phyloP scores from a whole-genome alignment of 169 alveolate genomes.

The Plasmodium adleri region DNA sequence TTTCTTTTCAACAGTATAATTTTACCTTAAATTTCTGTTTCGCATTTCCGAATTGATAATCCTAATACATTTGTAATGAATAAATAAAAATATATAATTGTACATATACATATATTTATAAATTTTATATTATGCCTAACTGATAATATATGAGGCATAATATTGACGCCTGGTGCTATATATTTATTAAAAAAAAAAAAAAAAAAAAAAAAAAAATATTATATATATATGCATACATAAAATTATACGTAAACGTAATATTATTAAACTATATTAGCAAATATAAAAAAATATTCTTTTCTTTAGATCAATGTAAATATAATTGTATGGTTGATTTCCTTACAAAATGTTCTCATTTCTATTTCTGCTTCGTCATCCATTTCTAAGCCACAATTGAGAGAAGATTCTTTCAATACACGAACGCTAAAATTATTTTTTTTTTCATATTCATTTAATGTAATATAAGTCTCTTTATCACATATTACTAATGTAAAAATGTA shows the following conservation, averaged over 20 bases:
- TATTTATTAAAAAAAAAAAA: constrained; percentile 4
- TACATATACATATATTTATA: not conserved
- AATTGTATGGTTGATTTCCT: not conserved
- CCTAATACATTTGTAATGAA: constrained; percentile 23
- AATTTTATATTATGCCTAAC: constrained; percentile 20
- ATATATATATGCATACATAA: no score
- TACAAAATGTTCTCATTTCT: constrained; percentile 71
- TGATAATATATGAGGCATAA: constrained; percentile 66
- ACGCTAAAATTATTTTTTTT: constrained; percentile 45
- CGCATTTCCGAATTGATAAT: constrained; percentile 64
- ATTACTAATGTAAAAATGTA: constrained; percentile 17
- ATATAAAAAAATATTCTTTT: not conserved
- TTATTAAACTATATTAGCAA: not conserved
- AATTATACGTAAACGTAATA: not conserved
- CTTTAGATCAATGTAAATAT: not conserved
- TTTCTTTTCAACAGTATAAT: not conserved
- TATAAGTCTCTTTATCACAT: constrained; percentile 33
- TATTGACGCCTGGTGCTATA: constrained; percentile 66
- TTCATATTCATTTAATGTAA: constrained; percentile 37
- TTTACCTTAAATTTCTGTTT: constrained; percentile 71
- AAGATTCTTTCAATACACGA: constrained; percentile 52
- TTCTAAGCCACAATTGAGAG: constrained; percentile 49
- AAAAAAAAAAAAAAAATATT: constrained; percentile 5
- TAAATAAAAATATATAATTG: constrained; percentile 3
- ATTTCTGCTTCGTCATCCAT: constrained; percentile 54